phyloP scores from a whole-genome alignment of 306 rosid genomes.

The Alnus rubra region DNA sequence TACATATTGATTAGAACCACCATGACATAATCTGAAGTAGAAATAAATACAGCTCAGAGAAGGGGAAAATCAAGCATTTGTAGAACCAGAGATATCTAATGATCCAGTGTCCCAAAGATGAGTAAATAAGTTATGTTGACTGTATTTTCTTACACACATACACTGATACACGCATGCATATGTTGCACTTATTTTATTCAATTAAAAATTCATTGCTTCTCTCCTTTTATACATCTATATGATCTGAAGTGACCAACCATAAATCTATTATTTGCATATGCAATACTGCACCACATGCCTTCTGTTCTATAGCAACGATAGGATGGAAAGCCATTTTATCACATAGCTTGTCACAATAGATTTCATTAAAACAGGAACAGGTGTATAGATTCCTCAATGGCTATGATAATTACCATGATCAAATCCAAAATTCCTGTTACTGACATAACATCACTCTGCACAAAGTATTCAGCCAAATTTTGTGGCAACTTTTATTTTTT shows the following conservation, averaged over 20 bases:
- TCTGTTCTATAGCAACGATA: background rate
- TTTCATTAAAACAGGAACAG: background rate
- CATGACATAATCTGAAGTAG: slow-evolving; percentile 17
- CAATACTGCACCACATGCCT: background rate
- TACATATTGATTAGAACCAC: background rate
- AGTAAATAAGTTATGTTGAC: background rate
- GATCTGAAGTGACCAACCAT: background rate
- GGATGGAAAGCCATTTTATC: background rate
- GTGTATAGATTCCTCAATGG: background rate
- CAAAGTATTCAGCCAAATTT: background rate
- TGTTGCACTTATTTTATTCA: background rate
- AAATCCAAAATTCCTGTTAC: background rate
- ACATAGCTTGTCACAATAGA: background rate
- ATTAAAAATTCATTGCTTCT: background rate
- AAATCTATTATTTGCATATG: background rate
- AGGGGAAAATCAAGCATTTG: background rate
- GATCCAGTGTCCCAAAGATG: slow-evolving; percentile 1
- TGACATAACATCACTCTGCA: background rate
- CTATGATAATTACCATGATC: background rate
- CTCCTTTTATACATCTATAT: background rate
- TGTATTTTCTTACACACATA: background rate
- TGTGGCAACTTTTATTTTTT: too few species aligned
- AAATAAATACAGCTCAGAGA: slow-evolving; percentile 17
- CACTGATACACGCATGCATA: background rate
- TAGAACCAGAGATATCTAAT: slow-evolving; percentile 13